Percentiles rank a stretch among this genome's conserved stretches.
Conservation (phyloP, 2,329 filamentous ascomycete species). For the Ascochyta lentis region DNA sequence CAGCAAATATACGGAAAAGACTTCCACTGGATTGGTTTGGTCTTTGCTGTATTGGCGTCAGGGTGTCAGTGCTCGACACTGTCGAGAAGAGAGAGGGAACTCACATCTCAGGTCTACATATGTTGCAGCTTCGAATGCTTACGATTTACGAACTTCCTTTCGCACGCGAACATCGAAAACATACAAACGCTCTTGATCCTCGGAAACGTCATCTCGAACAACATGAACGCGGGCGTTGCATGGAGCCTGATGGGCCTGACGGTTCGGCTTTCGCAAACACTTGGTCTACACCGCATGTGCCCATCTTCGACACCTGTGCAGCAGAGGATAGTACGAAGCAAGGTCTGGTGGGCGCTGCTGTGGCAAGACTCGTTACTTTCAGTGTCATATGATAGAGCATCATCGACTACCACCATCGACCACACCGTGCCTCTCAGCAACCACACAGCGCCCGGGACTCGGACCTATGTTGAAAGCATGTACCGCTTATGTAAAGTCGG, state of each 20-base stretch:
- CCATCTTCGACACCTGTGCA: conserved; percentile 60
- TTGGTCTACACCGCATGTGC: conserved; percentile 66
- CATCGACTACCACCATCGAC: conserved; percentile 63
- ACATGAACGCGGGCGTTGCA: conserved; percentile 69
- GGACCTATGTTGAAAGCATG: conserved; percentile 65
- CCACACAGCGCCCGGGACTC: conserved; percentile 56
- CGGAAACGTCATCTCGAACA: conserved; percentile 67
- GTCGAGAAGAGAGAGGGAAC: conserved; percentile 64
- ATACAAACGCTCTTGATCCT: conserved; percentile 69
- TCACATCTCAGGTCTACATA: conserved; percentile 70
- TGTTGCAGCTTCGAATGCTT: conserved; percentile 71
- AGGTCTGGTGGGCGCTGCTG: conserved; percentile 64
- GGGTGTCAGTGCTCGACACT: conserved; percentile 67
- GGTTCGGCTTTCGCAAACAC: conserved; percentile 65
- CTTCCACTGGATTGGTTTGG: conserved; percentile 64
- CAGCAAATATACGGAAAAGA: conserved; percentile 64
- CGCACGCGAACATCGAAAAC: conserved; percentile 65
- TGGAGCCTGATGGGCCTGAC: conserved; percentile 67
- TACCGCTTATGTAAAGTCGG: conserved; percentile 63
- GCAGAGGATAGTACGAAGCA: conserved; percentile 47
- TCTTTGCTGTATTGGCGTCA: conserved; percentile 68
- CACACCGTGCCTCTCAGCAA: conserved; percentile 48
- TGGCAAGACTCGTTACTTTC: conserved; percentile 71
- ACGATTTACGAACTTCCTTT: conserved; percentile 69
- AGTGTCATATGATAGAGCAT: conserved; percentile 67